These are phyloP conservation scores for Bipolaris victoriae DNA, from an alignment of 2,329 filamentous ascomycete species.

Conservation along the genomic window DNA sequence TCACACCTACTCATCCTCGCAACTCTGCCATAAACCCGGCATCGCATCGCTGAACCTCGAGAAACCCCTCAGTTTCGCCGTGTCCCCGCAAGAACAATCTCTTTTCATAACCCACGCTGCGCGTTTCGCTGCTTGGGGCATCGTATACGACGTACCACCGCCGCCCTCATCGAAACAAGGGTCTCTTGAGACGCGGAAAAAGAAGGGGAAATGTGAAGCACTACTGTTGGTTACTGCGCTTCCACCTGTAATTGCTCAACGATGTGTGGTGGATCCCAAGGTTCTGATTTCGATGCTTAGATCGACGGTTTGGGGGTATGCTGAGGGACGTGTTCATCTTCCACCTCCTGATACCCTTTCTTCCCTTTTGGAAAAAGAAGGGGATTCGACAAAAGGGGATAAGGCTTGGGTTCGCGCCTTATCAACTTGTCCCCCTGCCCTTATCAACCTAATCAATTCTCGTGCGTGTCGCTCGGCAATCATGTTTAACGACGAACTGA, in stretches of 20 bases:
- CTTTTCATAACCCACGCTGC: conserved; percentile 62
- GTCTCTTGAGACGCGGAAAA: conserved; percentile 7
- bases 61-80: conserved; percentile 67
- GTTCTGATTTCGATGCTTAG: conserved; percentile 77
- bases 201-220: conserved; percentile 11
- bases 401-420: conserved; percentile 66
- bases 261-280: conserved; percentile 74
- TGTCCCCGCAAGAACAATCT: conserved; percentile 65
- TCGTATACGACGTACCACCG: conserved; percentile 63
- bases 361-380: not conserved
- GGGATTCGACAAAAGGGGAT: not conserved
- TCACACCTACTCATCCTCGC: conserved; percentile 33
- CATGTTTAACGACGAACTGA: conserved; percentile 81
- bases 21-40: conserved; percentile 37
- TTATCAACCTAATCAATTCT: conserved; percentile 78
- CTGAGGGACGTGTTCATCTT: conserved; percentile 20
- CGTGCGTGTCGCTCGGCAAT: conserved; percentile 79
- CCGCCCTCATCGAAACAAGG: conserved; percentile 1
- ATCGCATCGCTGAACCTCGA: conserved; percentile 47
- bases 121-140: conserved; percentile 76
- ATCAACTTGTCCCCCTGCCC: conserved; percentile 72
- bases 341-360: not conserved
- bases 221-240: conserved; percentile 62
- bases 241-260: conserved; percentile 74
- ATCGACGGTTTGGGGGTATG: conserved; percentile 71